Evolutionary conservation across 768 basidiomycete species (phyloP), one percentile per base, ranked within the genome.

Genomic region (Vararia minispora): DNA sequence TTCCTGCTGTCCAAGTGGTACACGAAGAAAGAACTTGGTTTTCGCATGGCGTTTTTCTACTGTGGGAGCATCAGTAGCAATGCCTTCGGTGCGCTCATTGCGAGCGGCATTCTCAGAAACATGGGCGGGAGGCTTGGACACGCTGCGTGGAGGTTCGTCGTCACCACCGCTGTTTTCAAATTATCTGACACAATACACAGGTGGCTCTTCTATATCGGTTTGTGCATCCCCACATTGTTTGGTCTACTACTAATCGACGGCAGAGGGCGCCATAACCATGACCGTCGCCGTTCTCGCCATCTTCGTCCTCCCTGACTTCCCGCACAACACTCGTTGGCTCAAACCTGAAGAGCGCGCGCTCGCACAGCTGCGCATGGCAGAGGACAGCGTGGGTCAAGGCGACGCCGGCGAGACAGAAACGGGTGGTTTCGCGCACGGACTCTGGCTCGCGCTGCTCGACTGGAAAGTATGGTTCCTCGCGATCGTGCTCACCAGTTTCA

Each of bases 401-500:
- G 61, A 71, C 35, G 59, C 56, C 18, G 62, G 69, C 43, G 64
- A 58, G 7, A 63, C 66, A 35, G 39, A 16, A 35, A 46, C 57
- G 5, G 60, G 59, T n/a, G n/a, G n/a, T 6, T 58, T 59, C 12
- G 48, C 52, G 8, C 54, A 57, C 23, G 80, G 79, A 6, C 52
- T 86, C 3, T 45, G 55, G 11, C 50, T 79, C 46, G 80, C 84
- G 8, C 26, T 83, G 39, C 65, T 62, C n/a, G 86, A 89, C 50
- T 75, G 77, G 78, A 83, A 80, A 57, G 85, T 89, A 24, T 89
- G 85, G 82, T 81, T 71, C 70, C 64, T 90, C 32, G 66, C 78
- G n/a, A 38, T 83, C 21, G 65, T 76, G 5, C 52, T 82, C 40
- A 71, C 71, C 7, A 66, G 65, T 45, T 66, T 74, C 58, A 68